Base-by-base conservation (phyloP, 768 basidiomycete genomes). In the Hygrophorus russula region DNA sequence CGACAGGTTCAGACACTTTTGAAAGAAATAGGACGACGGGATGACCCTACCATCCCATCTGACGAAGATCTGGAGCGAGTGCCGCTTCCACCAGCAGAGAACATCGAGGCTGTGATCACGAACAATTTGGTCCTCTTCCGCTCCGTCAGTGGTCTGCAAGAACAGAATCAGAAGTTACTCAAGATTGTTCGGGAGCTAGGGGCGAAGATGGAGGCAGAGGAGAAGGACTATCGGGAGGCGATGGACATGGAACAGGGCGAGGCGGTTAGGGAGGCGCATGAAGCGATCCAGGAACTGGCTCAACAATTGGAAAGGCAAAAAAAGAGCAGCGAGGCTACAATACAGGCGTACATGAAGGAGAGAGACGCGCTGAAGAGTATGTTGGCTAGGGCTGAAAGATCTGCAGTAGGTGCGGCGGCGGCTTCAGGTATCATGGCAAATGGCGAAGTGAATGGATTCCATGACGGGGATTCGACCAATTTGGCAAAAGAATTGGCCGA, bases 81-180 rank as follows among this genome's bases (percentile, higher is more conserved):
- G 3, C 64, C 72, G 13, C 53, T 36, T 6, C 31, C 59, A 24
- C 61, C 65, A 11, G 71, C 70, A 2, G 63, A 73, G 37, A 74
- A 78, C 49, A 81, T 82, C 10, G 80, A 90, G 45, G 71, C 73
- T 1, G 77, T 97, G 49, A 93, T 98, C 59, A 82, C 87, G 13
- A 85, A 86, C 54, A 74, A 91, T 53, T 76, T 98, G 14, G 85
- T 97, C 18, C 72, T 87, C 28, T 98, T 91, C 78, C 71, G 72
- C 35, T 84, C 80, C 0, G 74, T 97, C 41, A 71, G 75, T 11
- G 68, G 73, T 10, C 65, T 99, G n/a, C 92, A 97, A 55, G 74
- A 80, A 33, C 92, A 94, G 63, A 98, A 98, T 58, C 83, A 88
- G 66, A 85, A 84, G 52, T 64, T 97, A 17, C 67, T 98, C 37